Evolutionary conservation across 768 basidiomycete species (phyloP).

Genomic region (Astraeus odoratus): DNA sequence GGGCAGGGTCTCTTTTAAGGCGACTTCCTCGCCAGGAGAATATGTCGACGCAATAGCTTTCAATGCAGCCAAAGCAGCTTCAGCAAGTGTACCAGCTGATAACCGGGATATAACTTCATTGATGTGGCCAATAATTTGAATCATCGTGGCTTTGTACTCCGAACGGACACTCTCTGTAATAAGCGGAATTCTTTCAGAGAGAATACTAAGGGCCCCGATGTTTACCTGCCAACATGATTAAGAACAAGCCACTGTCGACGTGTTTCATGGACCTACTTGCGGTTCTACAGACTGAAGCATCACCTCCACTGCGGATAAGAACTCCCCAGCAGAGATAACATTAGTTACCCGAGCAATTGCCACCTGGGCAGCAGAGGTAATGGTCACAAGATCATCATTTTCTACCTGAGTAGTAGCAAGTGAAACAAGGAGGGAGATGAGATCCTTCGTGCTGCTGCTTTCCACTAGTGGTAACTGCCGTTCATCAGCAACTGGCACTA

Average conservation of each 20-base stretch:
- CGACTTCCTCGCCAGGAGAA: conserved; percentile 57
- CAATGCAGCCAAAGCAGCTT: conserved; percentile 54
- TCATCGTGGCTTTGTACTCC: conserved; percentile 41
- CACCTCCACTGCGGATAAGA: conserved; percentile 48
- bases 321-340: conserved; percentile 65
- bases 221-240: conserved; percentile 40
- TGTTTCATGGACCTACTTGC: conserved; percentile 33
- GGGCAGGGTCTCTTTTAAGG: conserved; percentile 55
- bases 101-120: conserved; percentile 40
- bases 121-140: conserved; percentile 46
- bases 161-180: conserved; percentile 52
- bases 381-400: conserved; percentile 36
- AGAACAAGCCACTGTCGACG: conserved; percentile 2
- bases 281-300: conserved; percentile 51
- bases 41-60: conserved; percentile 52
- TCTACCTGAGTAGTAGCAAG: conserved; percentile 32
- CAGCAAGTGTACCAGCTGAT: conserved; percentile 33
- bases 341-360: conserved; percentile 49
- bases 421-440: conserved; percentile 44
- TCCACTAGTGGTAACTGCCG: background rate
- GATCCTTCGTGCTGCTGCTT: conserved; percentile 29
- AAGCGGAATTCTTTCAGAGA: conserved; percentile 58
- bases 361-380: conserved; percentile 40
- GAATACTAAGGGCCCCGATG: conserved; percentile 59
- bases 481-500: conserved; percentile 31